These are phyloP conservation scores for Candida dendrica DNA, from an alignment of 805 yeast species.

Conservation along the genomic window DNA sequence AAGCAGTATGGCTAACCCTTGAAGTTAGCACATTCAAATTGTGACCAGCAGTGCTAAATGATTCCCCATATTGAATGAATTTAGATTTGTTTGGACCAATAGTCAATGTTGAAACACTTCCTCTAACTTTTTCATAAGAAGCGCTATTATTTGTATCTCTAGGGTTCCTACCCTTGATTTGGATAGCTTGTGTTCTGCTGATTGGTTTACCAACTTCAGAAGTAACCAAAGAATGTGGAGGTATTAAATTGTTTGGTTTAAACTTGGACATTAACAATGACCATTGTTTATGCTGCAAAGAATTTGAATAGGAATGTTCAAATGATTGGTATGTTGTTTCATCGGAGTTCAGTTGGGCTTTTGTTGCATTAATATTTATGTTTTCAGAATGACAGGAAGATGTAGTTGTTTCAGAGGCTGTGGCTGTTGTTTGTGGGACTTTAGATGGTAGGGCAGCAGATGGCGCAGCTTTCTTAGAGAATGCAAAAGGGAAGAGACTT, in stretches of 20 bases:
- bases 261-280: slow-evolving; percentile 9
- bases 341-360: too few species aligned
- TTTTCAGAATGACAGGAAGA: background rate
- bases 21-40: slow-evolving; percentile 14
- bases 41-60: slow-evolving; percentile 9
- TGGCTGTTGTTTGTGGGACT: background rate
- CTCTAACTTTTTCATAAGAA: slow-evolving; percentile 8
- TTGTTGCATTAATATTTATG: background rate
- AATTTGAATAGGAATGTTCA: background rate
- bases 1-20: slow-evolving; percentile 18
- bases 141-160: background rate
- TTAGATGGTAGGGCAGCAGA: background rate
- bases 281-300: slow-evolving; percentile 10
- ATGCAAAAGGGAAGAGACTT: background rate
- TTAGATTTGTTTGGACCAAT: slow-evolving; percentile 21
- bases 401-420: background rate
- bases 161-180: background rate
- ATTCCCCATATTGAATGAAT: slow-evolving; percentile 19
- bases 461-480: background rate
- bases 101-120: slow-evolving; percentile 18
- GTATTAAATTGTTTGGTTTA: slow-evolving; percentile 6
- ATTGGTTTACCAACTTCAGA: slow-evolving; percentile 15
- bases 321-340: slow-evolving; percentile 1
- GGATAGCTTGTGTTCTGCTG: background rate
- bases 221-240: slow-evolving; percentile 9